These are phyloP conservation scores for Yamadazyma friedrichii DNA, from an alignment of 1,139 yeast species.

Conservation along the genomic window DNA sequence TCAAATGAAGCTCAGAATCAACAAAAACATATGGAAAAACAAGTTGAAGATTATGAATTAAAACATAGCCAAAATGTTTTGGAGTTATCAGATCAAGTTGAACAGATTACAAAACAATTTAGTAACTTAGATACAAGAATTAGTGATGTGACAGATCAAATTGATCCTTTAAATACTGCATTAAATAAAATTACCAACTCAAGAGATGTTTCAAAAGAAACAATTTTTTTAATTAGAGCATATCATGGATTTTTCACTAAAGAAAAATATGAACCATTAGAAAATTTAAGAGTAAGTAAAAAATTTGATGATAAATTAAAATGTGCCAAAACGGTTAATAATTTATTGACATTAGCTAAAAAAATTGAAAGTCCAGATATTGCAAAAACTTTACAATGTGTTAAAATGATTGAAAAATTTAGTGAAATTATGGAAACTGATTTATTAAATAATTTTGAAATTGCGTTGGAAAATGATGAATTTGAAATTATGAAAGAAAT, in stretches of 20 bases:
- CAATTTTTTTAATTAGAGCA: conserved; percentile 72
- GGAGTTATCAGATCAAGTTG: conserved; percentile 51
- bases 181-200: conserved; percentile 74
- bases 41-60: conserved; percentile 62
- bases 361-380: conserved; percentile 56
- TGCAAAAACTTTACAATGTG: conserved; percentile 49
- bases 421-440: conserved; percentile 76
- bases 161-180: conserved; percentile 74
- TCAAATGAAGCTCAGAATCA: conserved; percentile 51
- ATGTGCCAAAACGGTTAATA: conserved; percentile 70
- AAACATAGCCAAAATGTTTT: conserved; percentile 69
- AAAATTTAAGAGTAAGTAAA: conserved; percentile 43
- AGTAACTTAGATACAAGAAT: conserved; percentile 60
- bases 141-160: conserved; percentile 56
- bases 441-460: conserved; percentile 56
- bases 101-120: conserved; percentile 45
- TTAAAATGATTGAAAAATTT: conserved; percentile 60
- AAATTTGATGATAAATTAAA: conserved; percentile 52
- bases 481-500: conserved; percentile 74
- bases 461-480: conserved; percentile 56
- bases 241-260: conserved; percentile 71
- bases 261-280: conserved; percentile 64
- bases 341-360: conserved; percentile 60
- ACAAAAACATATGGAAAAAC: conserved; percentile 49
- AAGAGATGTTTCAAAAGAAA: conserved; percentile 70